Base-by-base conservation (phyloP, 345 rosid genomes). In the Syzygium aqueum region DNA sequence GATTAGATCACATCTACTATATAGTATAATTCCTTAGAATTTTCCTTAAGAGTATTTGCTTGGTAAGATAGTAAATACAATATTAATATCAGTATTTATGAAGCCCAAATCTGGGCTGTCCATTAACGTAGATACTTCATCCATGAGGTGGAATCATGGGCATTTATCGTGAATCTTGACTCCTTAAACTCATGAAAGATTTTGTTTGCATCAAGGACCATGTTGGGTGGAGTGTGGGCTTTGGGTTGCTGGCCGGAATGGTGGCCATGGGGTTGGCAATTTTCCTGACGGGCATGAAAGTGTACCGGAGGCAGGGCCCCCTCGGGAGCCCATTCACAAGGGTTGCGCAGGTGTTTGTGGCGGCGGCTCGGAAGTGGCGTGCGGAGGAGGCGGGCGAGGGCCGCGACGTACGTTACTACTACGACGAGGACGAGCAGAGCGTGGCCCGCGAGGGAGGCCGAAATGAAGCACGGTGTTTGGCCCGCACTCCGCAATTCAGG, bases 191-290 rank as follows among this genome's bases (percentile, higher is more conserved):
- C 27, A 73, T 2, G 82, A 73, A 73, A 73, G 52, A 30, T 46
- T 3, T 6, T 65, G 52, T 53, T 28, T 28, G 33, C 30, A 46
- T 67, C 37, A 9, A 49, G 97, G 98, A 97, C 59, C 92, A 95
- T 50, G 93, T 95, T 30, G 95, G 98, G 59, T 97, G 99, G 99
- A 84, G 93, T 28, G 87, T 84, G 23, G 99, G 98, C 28, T 92
- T 93, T 67, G 94, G 93, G 80, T 89, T 94, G 82, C 80, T 95
- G 61, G 90, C 95, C 8, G 97, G 91, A 53, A 91, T 91, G 19
- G 84, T 95, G 13, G 94, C 87, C 1, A 87, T 90, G 87, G 95
- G 95, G 30, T 63, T 95, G 83, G 73, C 59, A 0, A 13, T 94
- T 84, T 97, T 97, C 88, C 63, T 97, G 51, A 37, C 87, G 2